Evolutionary conservation across 164 flowering plant genomes (phyloP).

Genomic region (Kingdonia uniflora): DNA sequence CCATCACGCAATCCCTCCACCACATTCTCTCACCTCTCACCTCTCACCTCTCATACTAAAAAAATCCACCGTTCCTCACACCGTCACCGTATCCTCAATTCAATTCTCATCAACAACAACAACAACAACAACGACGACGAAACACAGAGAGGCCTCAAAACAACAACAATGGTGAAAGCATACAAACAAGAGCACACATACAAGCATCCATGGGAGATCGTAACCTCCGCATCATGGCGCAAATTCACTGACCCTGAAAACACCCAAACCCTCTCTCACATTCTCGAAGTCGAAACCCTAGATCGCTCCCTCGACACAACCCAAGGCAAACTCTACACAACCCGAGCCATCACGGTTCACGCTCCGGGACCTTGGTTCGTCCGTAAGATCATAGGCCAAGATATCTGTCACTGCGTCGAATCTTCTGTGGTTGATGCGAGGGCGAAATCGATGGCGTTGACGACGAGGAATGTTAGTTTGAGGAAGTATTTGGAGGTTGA

Average conservation of each 20-base stretch:
- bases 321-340: conserved; percentile 76
- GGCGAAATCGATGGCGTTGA: conserved; percentile 62
- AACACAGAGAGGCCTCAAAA: too few species aligned
- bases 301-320: conserved; percentile 50
- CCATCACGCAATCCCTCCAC: too few species aligned
- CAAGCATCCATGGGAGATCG: conserved; percentile 97
- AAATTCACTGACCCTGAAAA: conserved; percentile 90
- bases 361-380: conserved; percentile 95
- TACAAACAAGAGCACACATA: conserved; percentile 80
- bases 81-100: too few species aligned
- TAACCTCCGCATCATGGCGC: conserved; percentile 91
- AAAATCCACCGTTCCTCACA: too few species aligned
- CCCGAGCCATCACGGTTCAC: conserved; percentile 80
- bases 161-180: conserved; percentile 76
- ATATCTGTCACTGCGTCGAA: conserved; percentile 86
- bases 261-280: conserved; percentile 64
- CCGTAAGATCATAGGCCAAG: conserved; percentile 72
- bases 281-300: conserved; percentile 83
- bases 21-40: too few species aligned
- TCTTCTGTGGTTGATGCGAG: conserved; percentile 69
- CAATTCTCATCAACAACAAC: too few species aligned
- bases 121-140: too few species aligned
- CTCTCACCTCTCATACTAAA: too few species aligned
- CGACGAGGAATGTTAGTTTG: conserved; percentile 69
- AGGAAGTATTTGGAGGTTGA: conserved; percentile 77